phyloP scores from a whole-genome alignment of 352 stramenopile genomes.

The Phytophthora capsici region DNA sequence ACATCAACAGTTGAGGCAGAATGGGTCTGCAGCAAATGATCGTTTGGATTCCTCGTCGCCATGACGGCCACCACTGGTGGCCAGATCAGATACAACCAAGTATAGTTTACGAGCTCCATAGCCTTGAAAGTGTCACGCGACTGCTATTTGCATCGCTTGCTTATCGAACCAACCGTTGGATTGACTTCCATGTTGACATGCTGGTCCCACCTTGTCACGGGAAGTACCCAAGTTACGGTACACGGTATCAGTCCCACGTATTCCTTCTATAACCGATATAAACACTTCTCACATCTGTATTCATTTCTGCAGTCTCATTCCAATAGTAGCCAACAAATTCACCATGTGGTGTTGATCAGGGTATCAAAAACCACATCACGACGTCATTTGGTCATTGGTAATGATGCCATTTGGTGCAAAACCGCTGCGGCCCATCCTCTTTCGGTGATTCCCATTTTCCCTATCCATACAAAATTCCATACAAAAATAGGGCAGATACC shows the following conservation, averaged over 20 bases:
- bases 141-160: neutral
- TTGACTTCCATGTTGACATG: neutral
- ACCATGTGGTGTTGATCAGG: constrained; percentile 7
- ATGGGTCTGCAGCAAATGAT: neutral
- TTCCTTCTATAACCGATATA: neutral
- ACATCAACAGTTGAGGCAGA: no score
- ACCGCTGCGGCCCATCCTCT: neutral
- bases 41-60: neutral
- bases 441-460: constrained; percentile 15
- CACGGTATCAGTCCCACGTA: neutral
- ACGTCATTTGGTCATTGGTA: constrained; percentile 3
- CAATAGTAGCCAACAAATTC: neutral
- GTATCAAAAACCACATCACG: constrained; percentile 9
- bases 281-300: neutral
- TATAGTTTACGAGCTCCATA: constrained; percentile 3
- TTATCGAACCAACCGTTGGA: no score
- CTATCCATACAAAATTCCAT: neutral
- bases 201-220: neutral
- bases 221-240: neutral
- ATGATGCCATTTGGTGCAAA: constrained; percentile 6
- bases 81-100: neutral
- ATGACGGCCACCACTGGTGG: neutral
- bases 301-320: neutral
- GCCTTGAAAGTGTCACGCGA: neutral
- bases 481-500: constrained; percentile 1